Evolutionary conservation across 2,329 filamentous ascomycete species (phyloP), one percentile per base, ranked within the genome.

Genomic region (Monilinia laxa): DNA sequence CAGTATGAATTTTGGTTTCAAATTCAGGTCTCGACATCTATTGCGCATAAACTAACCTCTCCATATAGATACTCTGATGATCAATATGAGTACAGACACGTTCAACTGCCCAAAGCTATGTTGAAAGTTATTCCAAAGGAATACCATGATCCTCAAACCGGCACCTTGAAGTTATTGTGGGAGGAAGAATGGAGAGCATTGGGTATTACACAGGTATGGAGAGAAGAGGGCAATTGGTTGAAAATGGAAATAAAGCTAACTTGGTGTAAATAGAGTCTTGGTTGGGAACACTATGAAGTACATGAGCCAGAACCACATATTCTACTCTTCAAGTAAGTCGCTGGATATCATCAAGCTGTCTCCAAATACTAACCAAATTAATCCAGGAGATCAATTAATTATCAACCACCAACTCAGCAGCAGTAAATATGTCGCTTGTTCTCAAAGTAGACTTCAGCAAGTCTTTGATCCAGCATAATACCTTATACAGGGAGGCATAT

Each of bases 251-350:
- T 28, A 38, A 18, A 31, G 23, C 64, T 65, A 45, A 65, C 28
- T 2, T 11, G 14, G 14, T 63, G 51, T 51, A 40, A 60, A 65
- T 77, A 98, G 93, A 98, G 94, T 82, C 83, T 99, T 75, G 95
- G 95, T 67, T 99, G 95, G 95, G 94, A 98, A 79, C 95, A 99
- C 79, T 99, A 99, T 78, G 95, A 99, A 80, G 95, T 99, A 65
- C 95, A 99, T 79, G 95, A 98, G 79, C 95, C 95, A 54, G 95
- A 99, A 81, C 95, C 95, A 71, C 95, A 99, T 79, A 99, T 99
- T 76, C 85, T 99, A 65, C 86, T 99, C 42, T 99, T 99, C 86
- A 99, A 99, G 94, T 97, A 82, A 79, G 91, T 83, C 52, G 42
- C n/a, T 38, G 4, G 25, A 49, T 2, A 23, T 16, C 16, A 40